Evolutionary conservation across 768 basidiomycete species (phyloP).

Genomic region (Psilocybe azurescens): DNA sequence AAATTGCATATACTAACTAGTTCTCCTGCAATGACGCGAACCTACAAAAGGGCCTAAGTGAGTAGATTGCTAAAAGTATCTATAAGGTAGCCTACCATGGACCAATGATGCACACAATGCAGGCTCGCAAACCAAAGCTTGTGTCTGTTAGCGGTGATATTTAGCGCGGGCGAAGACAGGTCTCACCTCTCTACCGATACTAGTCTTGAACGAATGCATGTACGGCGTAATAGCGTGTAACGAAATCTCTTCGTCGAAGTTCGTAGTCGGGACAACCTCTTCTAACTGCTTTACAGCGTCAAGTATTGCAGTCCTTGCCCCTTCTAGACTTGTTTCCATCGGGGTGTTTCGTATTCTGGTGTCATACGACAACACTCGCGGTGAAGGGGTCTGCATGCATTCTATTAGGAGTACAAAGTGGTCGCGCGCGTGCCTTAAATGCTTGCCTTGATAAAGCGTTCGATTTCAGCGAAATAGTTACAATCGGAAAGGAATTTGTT

Average conservation of each 20-base stretch:
- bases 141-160: background rate
- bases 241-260: constrained; percentile 63
- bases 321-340: constrained; percentile 73
- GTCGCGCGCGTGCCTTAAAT: constrained; percentile 84
- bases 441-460: constrained; percentile 63
- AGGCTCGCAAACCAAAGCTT: constrained; percentile 88
- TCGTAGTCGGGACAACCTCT: constrained; percentile 50
- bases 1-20: constrained; percentile 50
- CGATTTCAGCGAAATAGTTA: constrained; percentile 9
- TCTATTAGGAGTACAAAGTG: constrained; percentile 77
- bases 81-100: constrained; percentile 70
- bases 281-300: constrained; percentile 63
- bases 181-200: constrained; percentile 80
- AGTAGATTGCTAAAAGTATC: too few relatives aligned
- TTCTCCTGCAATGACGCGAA: constrained; percentile 86
- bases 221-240: constrained; percentile 85
- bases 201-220: constrained; percentile 76
- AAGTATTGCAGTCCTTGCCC: constrained; percentile 61
- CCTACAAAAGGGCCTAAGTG: too few relatives aligned
- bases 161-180: background rate
- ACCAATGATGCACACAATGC: constrained; percentile 92
- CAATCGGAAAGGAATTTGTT: constrained; percentile 6
- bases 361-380: constrained; percentile 75
- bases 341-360: constrained; percentile 78
- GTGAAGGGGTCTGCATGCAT: constrained; percentile 47